Conservation (phyloP, 106 monocot species). For the Dioscorea zingiberensis region DNA sequence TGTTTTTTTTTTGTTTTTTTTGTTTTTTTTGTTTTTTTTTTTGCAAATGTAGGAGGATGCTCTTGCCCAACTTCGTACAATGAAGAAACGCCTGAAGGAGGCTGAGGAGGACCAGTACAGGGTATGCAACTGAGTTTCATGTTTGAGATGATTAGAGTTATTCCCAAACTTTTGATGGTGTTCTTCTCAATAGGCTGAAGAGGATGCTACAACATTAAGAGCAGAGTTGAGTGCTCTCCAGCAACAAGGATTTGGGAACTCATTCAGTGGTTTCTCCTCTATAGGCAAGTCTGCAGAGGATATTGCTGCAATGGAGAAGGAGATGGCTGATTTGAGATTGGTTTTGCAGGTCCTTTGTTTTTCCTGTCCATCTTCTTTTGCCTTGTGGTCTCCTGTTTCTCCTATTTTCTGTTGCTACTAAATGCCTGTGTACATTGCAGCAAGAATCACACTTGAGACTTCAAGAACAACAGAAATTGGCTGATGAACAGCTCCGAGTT, state of each 20-base stretch:
- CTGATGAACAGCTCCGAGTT: constrained; percentile 43
- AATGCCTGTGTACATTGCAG: constrained; percentile 24
- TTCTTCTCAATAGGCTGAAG: constrained; percentile 69
- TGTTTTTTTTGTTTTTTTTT: constrained; percentile 3
- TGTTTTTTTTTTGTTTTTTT: background rate
- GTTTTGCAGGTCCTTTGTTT: constrained; percentile 44
- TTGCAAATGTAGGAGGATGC: constrained; percentile 75
- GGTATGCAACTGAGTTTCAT: constrained; percentile 30
- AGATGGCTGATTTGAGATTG: constrained; percentile 65
- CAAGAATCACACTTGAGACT: constrained; percentile 50
- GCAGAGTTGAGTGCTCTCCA: constrained; percentile 83
- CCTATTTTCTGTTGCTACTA: constrained; percentile 6
- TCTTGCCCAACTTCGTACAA: constrained; percentile 67
- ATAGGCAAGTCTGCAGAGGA: constrained; percentile 30
- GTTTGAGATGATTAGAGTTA: background rate
- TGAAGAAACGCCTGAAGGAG: constrained; percentile 78
- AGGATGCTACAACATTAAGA: constrained; percentile 92
- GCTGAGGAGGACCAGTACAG: constrained; percentile 98
- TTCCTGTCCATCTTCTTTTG: background rate
- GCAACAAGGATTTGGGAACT: constrained; percentile 47
- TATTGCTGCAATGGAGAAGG: constrained; percentile 54
- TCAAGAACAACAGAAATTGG: constrained; percentile 65
- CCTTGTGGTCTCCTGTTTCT: background rate
- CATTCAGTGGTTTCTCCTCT: constrained; percentile 30
- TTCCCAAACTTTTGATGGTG: constrained; percentile 8